phyloP scores from a whole-genome alignment of 257 asterid species.

The Solanum neorickii region DNA sequence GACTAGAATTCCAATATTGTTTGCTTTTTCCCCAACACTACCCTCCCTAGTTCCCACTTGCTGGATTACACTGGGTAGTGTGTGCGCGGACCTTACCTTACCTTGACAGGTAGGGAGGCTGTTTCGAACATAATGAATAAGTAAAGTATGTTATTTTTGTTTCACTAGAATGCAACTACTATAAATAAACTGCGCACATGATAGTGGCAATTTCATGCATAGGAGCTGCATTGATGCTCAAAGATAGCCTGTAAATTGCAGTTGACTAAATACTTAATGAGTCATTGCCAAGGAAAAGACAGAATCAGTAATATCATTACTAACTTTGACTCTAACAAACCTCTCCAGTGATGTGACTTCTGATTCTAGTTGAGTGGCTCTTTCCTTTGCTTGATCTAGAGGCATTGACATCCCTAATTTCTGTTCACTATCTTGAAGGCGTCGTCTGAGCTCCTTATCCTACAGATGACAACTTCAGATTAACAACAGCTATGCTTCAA shows the following conservation, averaged over 20 bases:
- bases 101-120: not conserved
- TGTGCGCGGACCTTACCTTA: not conserved
- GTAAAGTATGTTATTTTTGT: not conserved
- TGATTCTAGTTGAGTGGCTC: slow-evolving; percentile 67
- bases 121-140: not conserved
- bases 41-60: not conserved
- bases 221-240: not conserved
- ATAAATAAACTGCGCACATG: not conserved
- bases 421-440: slow-evolving; percentile 83
- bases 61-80: not conserved
- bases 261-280: not conserved
- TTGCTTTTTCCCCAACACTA: not conserved
- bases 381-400: slow-evolving; percentile 57
- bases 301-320: not conserved
- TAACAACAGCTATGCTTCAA: not conserved
- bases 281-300: not conserved
- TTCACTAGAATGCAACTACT: not conserved
- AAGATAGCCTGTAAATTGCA: not conserved
- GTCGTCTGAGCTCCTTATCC: slow-evolving; percentile 73
- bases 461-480: slow-evolving; percentile 10
- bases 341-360: slow-evolving; percentile 76
- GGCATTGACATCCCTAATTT: slow-evolving; percentile 90
- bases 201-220: not conserved
- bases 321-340: slow-evolving; percentile 18
- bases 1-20: not conserved